A percentile compares a stretch with the other conserved stretches of the same genome.
Conservation (phyloP, 345 rosid species). For the Turnera subulata region DNA sequence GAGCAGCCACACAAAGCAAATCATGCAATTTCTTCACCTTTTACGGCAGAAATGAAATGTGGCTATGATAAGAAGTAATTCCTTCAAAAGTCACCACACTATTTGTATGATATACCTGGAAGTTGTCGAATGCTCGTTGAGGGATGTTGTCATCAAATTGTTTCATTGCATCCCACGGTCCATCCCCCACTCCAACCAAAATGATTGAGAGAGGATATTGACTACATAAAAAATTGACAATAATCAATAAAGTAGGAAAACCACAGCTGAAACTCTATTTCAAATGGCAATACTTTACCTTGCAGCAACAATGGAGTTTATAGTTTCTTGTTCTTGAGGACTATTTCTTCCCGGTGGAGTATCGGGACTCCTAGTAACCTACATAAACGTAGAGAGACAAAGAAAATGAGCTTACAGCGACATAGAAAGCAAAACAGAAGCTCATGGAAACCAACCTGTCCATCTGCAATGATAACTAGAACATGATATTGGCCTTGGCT, state of each 20-base stretch:
- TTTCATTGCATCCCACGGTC: slow-evolving; percentile 95
- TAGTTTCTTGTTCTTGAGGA: slow-evolving; percentile 82
- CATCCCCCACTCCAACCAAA: slow-evolving; percentile 96
- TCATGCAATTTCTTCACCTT: too few relatives aligned
- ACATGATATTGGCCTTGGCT: slow-evolving; percentile 81
- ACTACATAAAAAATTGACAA: slow-evolving; percentile 35
- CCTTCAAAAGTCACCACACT: background rate
- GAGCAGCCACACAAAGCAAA: too few relatives aligned
- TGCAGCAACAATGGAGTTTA: slow-evolving; percentile 80
- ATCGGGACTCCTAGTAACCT: slow-evolving; percentile 74
- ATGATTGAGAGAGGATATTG: slow-evolving; percentile 78
- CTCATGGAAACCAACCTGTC: slow-evolving; percentile 47
- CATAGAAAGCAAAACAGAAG: slow-evolving; percentile 2
- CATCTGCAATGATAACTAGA: slow-evolving; percentile 90
- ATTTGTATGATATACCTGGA: slow-evolving; percentile 52
- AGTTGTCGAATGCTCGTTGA: slow-evolving; percentile 83
- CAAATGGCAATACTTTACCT: slow-evolving; percentile 47
- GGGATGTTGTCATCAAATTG: slow-evolving; percentile 90
- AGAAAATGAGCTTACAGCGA: too few relatives aligned
- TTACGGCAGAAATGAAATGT: too few relatives aligned
- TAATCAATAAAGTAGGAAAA: slow-evolving; percentile 16
- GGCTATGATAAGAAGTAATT: too few relatives aligned
- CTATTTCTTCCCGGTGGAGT: slow-evolving; percentile 54
- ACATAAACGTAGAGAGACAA: slow-evolving; percentile 5
- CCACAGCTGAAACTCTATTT: slow-evolving; percentile 4